Base-by-base conservation (phyloP, 2,329 filamentous ascomycete genomes). In the Lizonia empirigonia region DNA sequence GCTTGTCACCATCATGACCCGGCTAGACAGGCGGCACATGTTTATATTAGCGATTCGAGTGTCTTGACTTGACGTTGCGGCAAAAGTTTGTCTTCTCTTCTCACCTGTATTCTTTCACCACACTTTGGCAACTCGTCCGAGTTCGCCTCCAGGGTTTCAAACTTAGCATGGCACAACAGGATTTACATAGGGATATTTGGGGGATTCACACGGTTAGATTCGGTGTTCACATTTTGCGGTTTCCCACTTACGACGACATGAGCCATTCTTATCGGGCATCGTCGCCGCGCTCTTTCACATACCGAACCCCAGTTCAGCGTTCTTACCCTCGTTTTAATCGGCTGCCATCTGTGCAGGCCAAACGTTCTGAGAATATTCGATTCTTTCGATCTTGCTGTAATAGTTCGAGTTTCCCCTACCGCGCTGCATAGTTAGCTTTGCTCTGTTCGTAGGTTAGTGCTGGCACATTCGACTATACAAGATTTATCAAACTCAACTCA, bases 321-420 rank as follows among this genome's bases (percentile, higher is more conserved):
- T 70, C 58, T 57, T 71, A 72, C 70, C 55, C 67, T 73, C 70
- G 67, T 73, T 74, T 67, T 74, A 73, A 73, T 74, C 47, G 56
- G 62, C 59, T 41, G 58, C 55, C 29, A 27, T 27, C 40, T 41
- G 23, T 33, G 55, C 50, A 42, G 44, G 48, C 59, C 56, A 53
- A 37, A 52, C 56, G 61, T 69, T 69, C 67, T 68, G 67, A 55
- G 59, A 69, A 69, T 69, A 49, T 67, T 67, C 65, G 55, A 58
- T 68, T 68, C 65, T 55, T 56, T 55, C 55, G 34, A 56, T 19
- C 26, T 36, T 58, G 30, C 35, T 63, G 56, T 65, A 65, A 60
- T 61, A 50, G 56, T 58, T 56, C 47, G 49, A 41, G 50, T 47
- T 52, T 52, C 48, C 53, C 54, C 56, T 56, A 52, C 56, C 37